phyloP scores from a whole-genome alignment of 73 alveolate genomes.

The Breviolum minutum region DNA sequence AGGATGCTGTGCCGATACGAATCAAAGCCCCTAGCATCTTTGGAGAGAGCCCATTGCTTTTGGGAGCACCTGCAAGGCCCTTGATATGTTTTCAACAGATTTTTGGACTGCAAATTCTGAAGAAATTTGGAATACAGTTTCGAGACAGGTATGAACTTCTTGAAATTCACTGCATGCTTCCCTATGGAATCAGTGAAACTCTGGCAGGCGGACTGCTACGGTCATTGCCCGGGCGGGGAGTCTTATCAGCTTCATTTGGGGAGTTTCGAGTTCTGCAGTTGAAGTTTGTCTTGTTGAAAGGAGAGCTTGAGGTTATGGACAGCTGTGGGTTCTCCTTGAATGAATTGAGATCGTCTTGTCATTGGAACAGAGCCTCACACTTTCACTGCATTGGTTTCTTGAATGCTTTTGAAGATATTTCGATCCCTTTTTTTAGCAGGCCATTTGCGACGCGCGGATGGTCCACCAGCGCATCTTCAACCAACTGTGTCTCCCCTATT shows the following conservation, averaged over 20 bases:
- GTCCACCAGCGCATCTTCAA: conserved; percentile 89
- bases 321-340: not conserved
- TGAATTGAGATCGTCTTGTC: no score
- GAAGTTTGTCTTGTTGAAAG: not conserved
- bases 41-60: conserved; percentile 84
- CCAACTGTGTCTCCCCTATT: not conserved
- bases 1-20: conserved; percentile 45
- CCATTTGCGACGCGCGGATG: conserved; percentile 88
- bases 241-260: not conserved
- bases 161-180: not conserved
- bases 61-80: conserved; percentile 90
- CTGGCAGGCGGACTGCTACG: conserved; percentile 84
- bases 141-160: no score
- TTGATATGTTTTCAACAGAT: not conserved
- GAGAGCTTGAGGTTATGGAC: not conserved
- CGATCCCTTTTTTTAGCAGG: not conserved
- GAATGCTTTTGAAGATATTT: not conserved
- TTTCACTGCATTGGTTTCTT: no score
- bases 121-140: no score
- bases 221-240: conserved; percentile 44
- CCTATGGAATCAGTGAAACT: not conserved
- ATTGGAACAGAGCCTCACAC: not conserved
- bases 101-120: no score
- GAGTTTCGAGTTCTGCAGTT: not conserved
- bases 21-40: conserved; percentile 80